Base-by-base conservation (phyloP, 2,329 filamentous ascomycete species). In the Endothia cerciana region DNA sequence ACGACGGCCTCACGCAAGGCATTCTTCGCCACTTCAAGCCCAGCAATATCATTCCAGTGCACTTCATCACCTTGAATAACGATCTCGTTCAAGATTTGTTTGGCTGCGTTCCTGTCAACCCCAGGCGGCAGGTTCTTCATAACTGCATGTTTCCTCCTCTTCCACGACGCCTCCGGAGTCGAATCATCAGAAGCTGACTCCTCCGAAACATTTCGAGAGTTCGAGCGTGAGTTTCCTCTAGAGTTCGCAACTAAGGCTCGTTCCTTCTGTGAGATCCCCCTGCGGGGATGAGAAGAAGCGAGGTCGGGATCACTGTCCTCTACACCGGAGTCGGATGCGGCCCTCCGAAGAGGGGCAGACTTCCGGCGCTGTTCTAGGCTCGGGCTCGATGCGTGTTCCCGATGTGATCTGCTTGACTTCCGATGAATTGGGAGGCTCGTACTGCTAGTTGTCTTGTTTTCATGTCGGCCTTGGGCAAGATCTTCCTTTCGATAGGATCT, bases 1-100 rank as follows among this genome's bases (percentile, higher is more conserved):
- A 99, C 94, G 1, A 99, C 95, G 0, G 93, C 93, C 78, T 99
- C 95, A 73, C 97, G 94, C 60, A 99, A 80, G 0, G 95, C 94
- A 64, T 89, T 92, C 75, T 99, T 99, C 41, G 95, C 95, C 62
- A 91, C 85, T 60, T 97, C 92, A 4, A 99, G 81, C 0, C 95
- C 95, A 0, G 95, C 94, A 65, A 99, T 91, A 74, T 99, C 95
- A 58, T 88, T 86, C 95, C 95, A 99, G 72, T 91, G 92, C 1
- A 99, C 95, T 74, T 97, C 91, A 72, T 99, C 95, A 7, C 95
- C 95, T 69, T 94, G 88, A 17, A 98, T 90, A 2, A 99, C 91
- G 67, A 99, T 96, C 71, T 99, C 95, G 73, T 97, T 97, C 65
- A 98, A 83, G 38, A 99, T 97, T 69, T 97, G 93, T 73, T 92